Percentiles rank a stretch among this genome's conserved stretches.
phyloP scores from a whole-genome alignment of 495 filamentous ascomycete genomes.

The Podospora pseudocomata region DNA sequence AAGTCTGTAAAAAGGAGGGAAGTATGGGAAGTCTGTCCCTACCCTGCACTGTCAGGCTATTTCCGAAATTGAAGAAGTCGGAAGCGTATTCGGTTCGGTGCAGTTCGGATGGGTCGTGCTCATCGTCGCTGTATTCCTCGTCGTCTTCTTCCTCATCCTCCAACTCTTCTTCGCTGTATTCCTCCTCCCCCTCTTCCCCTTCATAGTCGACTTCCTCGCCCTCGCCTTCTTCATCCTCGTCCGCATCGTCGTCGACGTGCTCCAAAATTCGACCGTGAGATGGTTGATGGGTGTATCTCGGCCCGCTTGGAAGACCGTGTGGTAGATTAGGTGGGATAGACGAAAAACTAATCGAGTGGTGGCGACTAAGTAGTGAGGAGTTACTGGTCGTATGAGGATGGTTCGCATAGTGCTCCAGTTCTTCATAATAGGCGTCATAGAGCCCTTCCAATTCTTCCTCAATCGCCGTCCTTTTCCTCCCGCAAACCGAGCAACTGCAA shows the following conservation, averaged over 20 bases:
- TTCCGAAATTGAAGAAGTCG: slow-evolving; percentile 96
- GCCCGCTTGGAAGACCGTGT: slow-evolving; percentile 18
- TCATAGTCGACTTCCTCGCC: slow-evolving; percentile 50
- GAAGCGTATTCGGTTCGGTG: slow-evolving; percentile 62
- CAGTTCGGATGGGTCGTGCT: slow-evolving; percentile 53
- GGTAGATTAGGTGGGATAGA: slow-evolving; percentile 23
- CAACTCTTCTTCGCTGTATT: slow-evolving; percentile 42
- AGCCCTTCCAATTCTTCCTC: slow-evolving; percentile 98
- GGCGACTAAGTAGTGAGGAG: slow-evolving; percentile 62
- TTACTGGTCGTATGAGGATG: slow-evolving; percentile 64
- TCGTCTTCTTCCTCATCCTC: slow-evolving; percentile 61
- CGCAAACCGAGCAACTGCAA: slow-evolving; percentile 96
- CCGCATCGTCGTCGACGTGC: slow-evolving; percentile 57
- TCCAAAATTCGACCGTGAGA: slow-evolving; percentile 55
- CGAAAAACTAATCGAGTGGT: slow-evolving; percentile 45
- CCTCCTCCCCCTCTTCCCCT: slow-evolving; percentile 61
- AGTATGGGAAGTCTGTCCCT: slow-evolving; percentile 43
- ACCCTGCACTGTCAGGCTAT: slow-evolving; percentile 97
- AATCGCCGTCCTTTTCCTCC: slow-evolving; percentile 92
- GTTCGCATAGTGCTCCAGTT: slow-evolving; percentile 95
- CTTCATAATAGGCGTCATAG: slow-evolving; percentile 98
- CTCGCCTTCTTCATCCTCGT: slow-evolving; percentile 58
- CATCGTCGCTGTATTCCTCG: slow-evolving; percentile 52
- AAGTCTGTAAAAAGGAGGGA: slow-evolving; percentile 37
- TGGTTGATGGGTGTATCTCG: slow-evolving; percentile 47